A percentile compares a stretch with the other conserved stretches of the same genome.
These are phyloP conservation scores for Leptomonas seymouri DNA, from an alignment of 208 protist genomes.

Conservation along the genomic window DNA sequence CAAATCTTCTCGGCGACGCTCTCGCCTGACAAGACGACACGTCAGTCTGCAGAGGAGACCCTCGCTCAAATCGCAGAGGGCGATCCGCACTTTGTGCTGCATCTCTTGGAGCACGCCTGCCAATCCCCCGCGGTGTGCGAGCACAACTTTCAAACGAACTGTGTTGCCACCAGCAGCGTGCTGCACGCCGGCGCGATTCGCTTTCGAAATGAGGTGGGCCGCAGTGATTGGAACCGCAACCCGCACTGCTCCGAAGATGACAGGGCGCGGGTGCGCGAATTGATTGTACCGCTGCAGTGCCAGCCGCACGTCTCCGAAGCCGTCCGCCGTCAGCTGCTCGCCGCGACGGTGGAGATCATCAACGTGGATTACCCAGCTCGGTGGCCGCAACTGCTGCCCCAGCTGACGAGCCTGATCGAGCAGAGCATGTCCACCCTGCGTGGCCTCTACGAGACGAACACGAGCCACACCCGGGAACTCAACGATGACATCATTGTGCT, in stretches of 20 bases:
- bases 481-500: conserved; percentile 21
- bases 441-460: conserved; percentile 21
- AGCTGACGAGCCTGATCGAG: conserved; percentile 52
- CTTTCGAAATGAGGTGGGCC: conserved; percentile 74
- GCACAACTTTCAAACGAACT: conserved; percentile 10
- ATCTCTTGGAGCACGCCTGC: conserved; percentile 63
- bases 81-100: conserved; percentile 57
- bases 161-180: conserved; percentile 10
- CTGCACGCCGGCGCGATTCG: conserved; percentile 72
- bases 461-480: conserved; percentile 20
- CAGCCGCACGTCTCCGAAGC: conserved; percentile 63
- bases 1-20: conserved; percentile 74
- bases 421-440: conserved; percentile 38
- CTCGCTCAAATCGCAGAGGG: conserved; percentile 47
- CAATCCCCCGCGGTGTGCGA: conserved; percentile 33
- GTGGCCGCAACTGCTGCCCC: conserved; percentile 70
- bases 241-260: conserved; percentile 58
- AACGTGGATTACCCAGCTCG: conserved; percentile 68
- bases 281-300: conserved; percentile 70
- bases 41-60: conserved; percentile 68
- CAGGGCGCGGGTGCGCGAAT: conserved; percentile 41
- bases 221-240: conserved; percentile 78
- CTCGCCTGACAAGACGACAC: conserved; percentile 57
- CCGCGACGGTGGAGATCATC: conserved; percentile 66
- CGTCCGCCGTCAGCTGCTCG: conserved; percentile 77